Evolutionary conservation across 768 basidiomycete genomes (phyloP).

Genomic region (Russula compacta): DNA sequence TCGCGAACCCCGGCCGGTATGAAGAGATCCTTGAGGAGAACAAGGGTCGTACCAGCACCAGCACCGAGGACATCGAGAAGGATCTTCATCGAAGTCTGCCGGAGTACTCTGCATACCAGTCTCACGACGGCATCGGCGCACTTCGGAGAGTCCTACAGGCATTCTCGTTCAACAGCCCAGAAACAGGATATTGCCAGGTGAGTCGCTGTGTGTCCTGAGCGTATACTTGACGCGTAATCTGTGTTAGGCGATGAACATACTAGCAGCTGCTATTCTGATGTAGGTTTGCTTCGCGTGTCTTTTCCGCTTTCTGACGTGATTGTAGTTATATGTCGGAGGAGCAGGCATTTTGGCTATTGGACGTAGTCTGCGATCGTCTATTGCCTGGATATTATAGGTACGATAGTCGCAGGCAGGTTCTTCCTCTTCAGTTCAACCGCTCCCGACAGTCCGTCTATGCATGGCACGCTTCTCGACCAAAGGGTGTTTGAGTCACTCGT

Average conservation of each 20-base stretch:
- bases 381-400: conserved; percentile 97
- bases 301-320: background rate
- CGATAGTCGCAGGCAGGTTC: conserved; percentile 22
- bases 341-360: conserved; percentile 94
- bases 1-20: conserved; percentile 78
- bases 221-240: background rate
- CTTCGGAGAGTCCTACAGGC: conserved; percentile 88
- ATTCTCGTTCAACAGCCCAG: conserved; percentile 92
- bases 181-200: conserved; percentile 91
- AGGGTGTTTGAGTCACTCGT: conserved; percentile 95
- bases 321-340: conserved; percentile 98
- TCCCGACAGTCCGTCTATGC: conserved; percentile 80
- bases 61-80: conserved; percentile 98
- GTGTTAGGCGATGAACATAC: conserved; percentile 88
- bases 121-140: conserved; percentile 74
- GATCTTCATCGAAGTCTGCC: conserved; percentile 93
- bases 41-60: conserved; percentile 68
- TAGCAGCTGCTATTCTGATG: conserved; percentile 93
- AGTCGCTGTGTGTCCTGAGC: conserved; percentile 15
- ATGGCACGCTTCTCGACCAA: conserved; percentile 97
- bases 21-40: conserved; percentile 65
- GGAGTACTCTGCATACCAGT: conserved; percentile 94
- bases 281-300: conserved; percentile 27
- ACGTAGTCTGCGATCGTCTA: conserved; percentile 89
- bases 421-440: conserved; percentile 10